phyloP scores from a whole-genome alignment of 495 filamentous ascomycete genomes.

The Penicillium cinerascens region DNA sequence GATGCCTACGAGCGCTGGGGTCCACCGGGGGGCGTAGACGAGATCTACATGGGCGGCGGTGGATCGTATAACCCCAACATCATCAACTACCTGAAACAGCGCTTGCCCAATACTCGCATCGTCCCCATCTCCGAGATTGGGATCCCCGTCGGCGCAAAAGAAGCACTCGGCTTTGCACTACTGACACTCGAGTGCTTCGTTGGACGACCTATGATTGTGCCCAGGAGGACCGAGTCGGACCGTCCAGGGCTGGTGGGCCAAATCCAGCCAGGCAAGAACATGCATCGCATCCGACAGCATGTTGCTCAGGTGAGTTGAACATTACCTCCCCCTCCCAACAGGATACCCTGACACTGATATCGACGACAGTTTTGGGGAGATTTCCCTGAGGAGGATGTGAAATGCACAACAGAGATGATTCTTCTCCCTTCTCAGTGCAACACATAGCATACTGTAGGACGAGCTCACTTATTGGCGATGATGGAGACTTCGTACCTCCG shows the following conservation, averaged over 20 bases:
- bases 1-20: conserved; percentile 23
- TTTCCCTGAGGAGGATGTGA: conserved; percentile 8
- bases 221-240: conserved; percentile 4
- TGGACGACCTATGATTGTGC: conserved; percentile 20
- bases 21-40: conserved; percentile 8
- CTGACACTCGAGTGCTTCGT: conserved; percentile 24
- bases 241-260: conserved; percentile 8
- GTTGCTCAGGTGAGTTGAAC: conserved; percentile 7
- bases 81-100: conserved; percentile 18
- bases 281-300: conserved; percentile 10
- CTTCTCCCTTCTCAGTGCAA: conserved; percentile 9
- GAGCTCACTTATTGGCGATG: neutral
- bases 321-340: neutral
- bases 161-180: conserved; percentile 22
- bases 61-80: conserved; percentile 31
- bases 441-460: neutral
- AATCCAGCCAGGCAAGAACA: conserved; percentile 8
- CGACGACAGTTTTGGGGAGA: conserved; percentile 7
- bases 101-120: conserved; percentile 20
- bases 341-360: conserved; percentile 2
- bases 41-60: conserved; percentile 28
- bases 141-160: conserved; percentile 18
- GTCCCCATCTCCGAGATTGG: conserved; percentile 16
- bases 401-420: conserved; percentile 11
- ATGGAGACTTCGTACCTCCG: neutral